Percentiles rank a stretch among this genome's conserved stretches.
phyloP scores from a whole-genome alignment of 2,329 filamentous ascomycete genomes.

The Pseudocercospora eumusae region DNA sequence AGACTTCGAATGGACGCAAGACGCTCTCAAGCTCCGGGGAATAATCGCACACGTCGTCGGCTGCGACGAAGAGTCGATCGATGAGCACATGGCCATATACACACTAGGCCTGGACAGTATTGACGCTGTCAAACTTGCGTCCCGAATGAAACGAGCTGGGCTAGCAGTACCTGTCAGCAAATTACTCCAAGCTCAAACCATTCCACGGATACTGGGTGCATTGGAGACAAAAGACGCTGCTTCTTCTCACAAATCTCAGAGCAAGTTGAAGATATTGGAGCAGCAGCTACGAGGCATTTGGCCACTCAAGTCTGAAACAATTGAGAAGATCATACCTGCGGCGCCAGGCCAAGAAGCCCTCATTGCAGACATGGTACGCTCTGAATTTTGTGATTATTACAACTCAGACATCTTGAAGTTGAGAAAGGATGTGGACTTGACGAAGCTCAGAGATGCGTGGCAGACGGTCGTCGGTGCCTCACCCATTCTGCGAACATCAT shows the following conservation, averaged over 20 bases:
- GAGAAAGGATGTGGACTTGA: constrained; percentile 54
- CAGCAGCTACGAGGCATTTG: constrained; percentile 18
- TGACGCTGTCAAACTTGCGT: constrained; percentile 81
- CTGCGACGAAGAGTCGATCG: constrained; percentile 54
- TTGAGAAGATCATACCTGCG: constrained; percentile 67
- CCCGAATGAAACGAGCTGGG: constrained; percentile 63
- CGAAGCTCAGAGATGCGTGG: constrained; percentile 64
- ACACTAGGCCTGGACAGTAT: constrained; percentile 90
- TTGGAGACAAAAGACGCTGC: constrained; percentile 8
- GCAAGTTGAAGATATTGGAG: constrained; percentile 22
- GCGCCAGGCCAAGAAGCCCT: constrained; percentile 87
- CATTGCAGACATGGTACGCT: constrained; percentile 77
- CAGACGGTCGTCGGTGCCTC: constrained; percentile 58
- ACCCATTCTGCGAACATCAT: constrained; percentile 74
- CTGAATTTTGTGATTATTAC: constrained; percentile 74
- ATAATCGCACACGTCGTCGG: constrained; percentile 66
- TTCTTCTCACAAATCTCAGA: background rate
- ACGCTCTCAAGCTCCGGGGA: constrained; percentile 56
- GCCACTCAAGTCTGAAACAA: constrained; percentile 28
- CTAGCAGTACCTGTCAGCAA: constrained; percentile 68
- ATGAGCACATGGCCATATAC: constrained; percentile 66
- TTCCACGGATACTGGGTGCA: constrained; percentile 58
- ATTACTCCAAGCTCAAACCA: constrained; percentile 73
- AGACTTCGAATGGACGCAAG: constrained; percentile 60
- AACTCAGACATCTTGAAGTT: constrained; percentile 78